phyloP scores from a whole-genome alignment of 73 alveolate species.

The Tetrahymena thermophila region DNA sequence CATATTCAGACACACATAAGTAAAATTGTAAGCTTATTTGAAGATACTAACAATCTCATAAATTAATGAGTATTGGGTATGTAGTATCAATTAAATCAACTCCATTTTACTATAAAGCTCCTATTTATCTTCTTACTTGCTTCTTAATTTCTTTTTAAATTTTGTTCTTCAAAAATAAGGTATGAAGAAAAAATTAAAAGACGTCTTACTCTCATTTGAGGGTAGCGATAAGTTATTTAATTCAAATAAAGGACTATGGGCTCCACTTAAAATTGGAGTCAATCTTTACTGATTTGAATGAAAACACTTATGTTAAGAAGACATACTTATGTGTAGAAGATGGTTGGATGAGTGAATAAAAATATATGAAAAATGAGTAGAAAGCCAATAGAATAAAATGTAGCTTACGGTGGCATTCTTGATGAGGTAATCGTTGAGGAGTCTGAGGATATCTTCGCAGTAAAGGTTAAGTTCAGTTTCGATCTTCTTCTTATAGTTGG shows the following conservation, averaged over 20 bases:
- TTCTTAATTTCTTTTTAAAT: background rate
- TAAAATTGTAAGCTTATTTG: background rate
- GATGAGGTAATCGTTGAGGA: conserved; percentile 59
- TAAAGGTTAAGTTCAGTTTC: conserved; percentile 73
- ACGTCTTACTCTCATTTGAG: background rate
- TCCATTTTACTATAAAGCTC: background rate
- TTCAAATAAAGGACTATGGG: background rate
- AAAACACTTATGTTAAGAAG: background rate
- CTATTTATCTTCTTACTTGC: background rate
- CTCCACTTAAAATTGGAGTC: background rate
- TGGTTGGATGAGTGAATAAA: background rate
- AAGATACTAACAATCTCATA: background rate
- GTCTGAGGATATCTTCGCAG: conserved; percentile 67
- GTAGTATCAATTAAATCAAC: background rate
- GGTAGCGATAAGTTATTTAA: background rate
- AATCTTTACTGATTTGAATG: background rate
- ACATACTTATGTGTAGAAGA: background rate
- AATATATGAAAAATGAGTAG: conserved; percentile 21
- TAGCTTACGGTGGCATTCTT: conserved; percentile 49
- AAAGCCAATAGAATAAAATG: background rate
- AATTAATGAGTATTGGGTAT: background rate
- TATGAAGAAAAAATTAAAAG: background rate
- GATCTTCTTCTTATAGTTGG: conserved; percentile 70
- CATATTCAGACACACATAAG: background rate
- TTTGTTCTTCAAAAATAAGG: background rate